phyloP scores from a whole-genome alignment of 805 yeast species.

The Metschnikowia dekortorum region DNA sequence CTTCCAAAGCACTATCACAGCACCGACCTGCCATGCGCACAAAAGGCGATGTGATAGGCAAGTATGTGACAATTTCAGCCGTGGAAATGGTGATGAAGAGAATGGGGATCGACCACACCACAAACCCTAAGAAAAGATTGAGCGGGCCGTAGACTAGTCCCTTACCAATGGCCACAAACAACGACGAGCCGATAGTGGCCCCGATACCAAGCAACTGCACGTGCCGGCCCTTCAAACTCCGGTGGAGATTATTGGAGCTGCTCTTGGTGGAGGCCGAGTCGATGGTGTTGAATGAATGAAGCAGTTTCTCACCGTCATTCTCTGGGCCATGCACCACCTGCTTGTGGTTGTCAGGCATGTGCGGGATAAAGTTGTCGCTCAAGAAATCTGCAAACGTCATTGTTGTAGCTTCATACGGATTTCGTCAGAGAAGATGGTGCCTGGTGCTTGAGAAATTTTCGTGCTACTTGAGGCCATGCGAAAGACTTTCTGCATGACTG shows the following conservation, averaged over 20 bases:
- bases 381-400: conserved; percentile 7
- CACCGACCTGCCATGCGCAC: conserved; percentile 70
- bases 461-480: not conserved
- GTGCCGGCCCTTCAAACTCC: conserved; percentile 63
- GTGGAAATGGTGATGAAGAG: conserved; percentile 62
- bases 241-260: conserved; percentile 19
- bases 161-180: conserved; percentile 68
- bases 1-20: conserved; percentile 70
- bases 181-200: conserved; percentile 78
- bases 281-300: conserved; percentile 5
- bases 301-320: not conserved
- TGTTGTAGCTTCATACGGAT: not conserved
- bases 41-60: conserved; percentile 76
- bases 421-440: not conserved
- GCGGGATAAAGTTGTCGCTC: conserved; percentile 16
- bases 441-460: not conserved
- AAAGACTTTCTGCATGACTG: not conserved
- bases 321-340: not conserved
- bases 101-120: conserved; percentile 67
- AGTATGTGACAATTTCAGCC: conserved; percentile 75
- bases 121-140: conserved; percentile 58
- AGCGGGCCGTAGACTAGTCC: conserved; percentile 66
- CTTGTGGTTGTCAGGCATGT: conserved; percentile 5
- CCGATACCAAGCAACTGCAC: conserved; percentile 76
- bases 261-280: conserved; percentile 10